A percentile compares a stretch with the other conserved stretches of the same genome.
Conservation (phyloP, 2,329 filamentous ascomycete species). For the Hirsutella minnesotensis region DNA sequence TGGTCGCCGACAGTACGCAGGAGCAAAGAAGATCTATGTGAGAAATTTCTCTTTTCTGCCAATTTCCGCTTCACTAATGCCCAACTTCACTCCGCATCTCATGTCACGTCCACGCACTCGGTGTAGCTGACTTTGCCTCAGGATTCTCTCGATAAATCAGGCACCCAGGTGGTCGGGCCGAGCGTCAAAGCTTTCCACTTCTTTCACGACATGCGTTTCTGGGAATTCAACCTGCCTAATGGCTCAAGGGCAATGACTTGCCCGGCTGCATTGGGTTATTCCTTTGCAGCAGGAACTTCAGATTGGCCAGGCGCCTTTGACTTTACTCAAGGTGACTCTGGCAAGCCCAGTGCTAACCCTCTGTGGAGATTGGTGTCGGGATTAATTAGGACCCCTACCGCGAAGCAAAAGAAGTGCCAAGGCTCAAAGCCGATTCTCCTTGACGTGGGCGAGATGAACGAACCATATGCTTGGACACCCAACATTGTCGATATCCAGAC, state of each 20-base stretch:
- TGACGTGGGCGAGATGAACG: constrained; percentile 70
- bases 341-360: constrained; percentile 56
- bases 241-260: constrained; percentile 63
- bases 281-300: constrained; percentile 84
- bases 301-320: constrained; percentile 88
- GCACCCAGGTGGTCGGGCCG: constrained; percentile 45
- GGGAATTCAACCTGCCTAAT: constrained; percentile 61
- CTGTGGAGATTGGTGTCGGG: constrained; percentile 69
- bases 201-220: constrained; percentile 71
- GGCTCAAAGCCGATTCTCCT: constrained; percentile 73
- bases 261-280: constrained; percentile 79
- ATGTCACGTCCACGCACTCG: not conserved
- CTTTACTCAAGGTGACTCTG: constrained; percentile 77
- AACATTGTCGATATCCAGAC: constrained; percentile 86
- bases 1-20: constrained; percentile 57
- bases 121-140: constrained; percentile 21
- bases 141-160: constrained; percentile 33
- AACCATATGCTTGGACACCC: constrained; percentile 77
- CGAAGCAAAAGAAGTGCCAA: constrained; percentile 65
- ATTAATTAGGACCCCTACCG: constrained; percentile 57
- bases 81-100: not conserved
- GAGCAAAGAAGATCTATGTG: constrained; percentile 35
- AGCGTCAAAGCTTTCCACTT: constrained; percentile 74
- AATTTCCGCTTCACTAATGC: not conserved
- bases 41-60: constrained; percentile 7